These are phyloP conservation scores for Rosa hybrid DNA, from an alignment of 331 rosid species.

Conservation along the genomic window DNA sequence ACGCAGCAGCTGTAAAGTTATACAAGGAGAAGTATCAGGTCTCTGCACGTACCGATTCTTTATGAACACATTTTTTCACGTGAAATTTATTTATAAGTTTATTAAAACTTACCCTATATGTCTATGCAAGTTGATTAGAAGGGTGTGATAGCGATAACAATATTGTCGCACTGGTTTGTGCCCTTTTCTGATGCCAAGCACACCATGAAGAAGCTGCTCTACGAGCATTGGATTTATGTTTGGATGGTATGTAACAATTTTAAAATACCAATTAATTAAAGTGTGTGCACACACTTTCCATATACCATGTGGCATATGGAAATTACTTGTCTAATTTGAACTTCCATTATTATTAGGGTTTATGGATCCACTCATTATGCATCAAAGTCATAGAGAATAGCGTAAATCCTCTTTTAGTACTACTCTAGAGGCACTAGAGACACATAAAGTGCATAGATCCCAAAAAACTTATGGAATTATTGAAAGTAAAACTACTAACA, in stretches of 20 bases:
- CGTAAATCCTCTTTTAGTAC: too few relatives aligned
- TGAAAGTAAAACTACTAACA: too few relatives aligned
- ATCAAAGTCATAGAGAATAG: too few relatives aligned
- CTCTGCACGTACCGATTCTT: neutral
- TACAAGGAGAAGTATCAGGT: slow-evolving; percentile 29
- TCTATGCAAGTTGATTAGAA: slow-evolving; percentile 15
- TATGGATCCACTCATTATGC: too few relatives aligned
- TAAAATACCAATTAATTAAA: too few relatives aligned
- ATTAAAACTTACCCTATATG: neutral
- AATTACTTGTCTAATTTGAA: neutral
- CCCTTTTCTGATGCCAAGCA: slow-evolving; percentile 21
- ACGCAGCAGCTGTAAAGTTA: slow-evolving; percentile 25
- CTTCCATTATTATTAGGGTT: neutral
- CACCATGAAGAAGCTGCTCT: slow-evolving; percentile 19
- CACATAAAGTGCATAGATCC: too few relatives aligned
- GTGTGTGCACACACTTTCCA: too few relatives aligned
- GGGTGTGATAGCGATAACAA: slow-evolving; percentile 36
- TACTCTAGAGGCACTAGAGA: too few relatives aligned
- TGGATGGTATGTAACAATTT: slow-evolving; percentile 27
- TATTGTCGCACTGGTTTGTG: slow-evolving; percentile 7
- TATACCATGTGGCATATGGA: too few relatives aligned
- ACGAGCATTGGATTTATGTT: slow-evolving; percentile 38
- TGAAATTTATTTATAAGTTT: neutral
- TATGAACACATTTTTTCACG: too few relatives aligned
- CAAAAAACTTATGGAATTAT: too few relatives aligned